A percentile compares a stretch with the other conserved stretches of the same genome.
phyloP scores from a whole-genome alignment of 352 stramenopile species.

The Aphanomyces astaci region DNA sequence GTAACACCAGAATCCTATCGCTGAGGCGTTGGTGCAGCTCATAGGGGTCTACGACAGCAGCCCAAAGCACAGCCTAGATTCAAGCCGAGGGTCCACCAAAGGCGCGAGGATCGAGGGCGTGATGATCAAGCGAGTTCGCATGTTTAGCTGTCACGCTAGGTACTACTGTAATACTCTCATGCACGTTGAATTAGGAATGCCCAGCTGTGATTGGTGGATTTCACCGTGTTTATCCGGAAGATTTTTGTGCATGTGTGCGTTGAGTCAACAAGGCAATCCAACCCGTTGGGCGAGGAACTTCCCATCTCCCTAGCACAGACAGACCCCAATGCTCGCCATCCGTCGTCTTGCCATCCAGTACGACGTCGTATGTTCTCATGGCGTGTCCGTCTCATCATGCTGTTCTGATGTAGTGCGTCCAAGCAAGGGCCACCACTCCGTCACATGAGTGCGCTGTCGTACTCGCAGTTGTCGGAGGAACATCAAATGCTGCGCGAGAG shows the following conservation, averaged over 20 bases:
- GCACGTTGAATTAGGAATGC: too few relatives aligned
- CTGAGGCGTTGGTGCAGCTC: too few relatives aligned
- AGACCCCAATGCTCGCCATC: neutral
- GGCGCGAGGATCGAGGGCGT: too few relatives aligned
- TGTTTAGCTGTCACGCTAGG: too few relatives aligned
- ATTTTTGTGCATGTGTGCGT: neutral
- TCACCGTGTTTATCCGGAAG: neutral
- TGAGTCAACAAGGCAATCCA: constrained; percentile 11
- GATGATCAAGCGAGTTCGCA: too few relatives aligned
- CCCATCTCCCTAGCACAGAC: neutral
- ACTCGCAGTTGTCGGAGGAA: constrained; percentile 82
- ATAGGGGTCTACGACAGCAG: too few relatives aligned
- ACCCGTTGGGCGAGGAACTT: neutral
- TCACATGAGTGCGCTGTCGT: constrained; percentile 17
- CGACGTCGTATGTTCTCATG: too few relatives aligned
- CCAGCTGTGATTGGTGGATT: neutral
- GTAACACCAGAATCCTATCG: too few relatives aligned
- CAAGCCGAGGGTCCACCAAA: too few relatives aligned
- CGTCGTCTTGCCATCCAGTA: neutral
- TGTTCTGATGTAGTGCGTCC: neutral
- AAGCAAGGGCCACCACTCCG: neutral
- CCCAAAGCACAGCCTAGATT: too few relatives aligned
- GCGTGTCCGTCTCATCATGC: too few relatives aligned
- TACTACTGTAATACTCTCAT: neutral
- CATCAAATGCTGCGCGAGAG: constrained; percentile 96